Conservation (phyloP, 1,284 basidiomycete species). For the Fomes fomentarius region DNA sequence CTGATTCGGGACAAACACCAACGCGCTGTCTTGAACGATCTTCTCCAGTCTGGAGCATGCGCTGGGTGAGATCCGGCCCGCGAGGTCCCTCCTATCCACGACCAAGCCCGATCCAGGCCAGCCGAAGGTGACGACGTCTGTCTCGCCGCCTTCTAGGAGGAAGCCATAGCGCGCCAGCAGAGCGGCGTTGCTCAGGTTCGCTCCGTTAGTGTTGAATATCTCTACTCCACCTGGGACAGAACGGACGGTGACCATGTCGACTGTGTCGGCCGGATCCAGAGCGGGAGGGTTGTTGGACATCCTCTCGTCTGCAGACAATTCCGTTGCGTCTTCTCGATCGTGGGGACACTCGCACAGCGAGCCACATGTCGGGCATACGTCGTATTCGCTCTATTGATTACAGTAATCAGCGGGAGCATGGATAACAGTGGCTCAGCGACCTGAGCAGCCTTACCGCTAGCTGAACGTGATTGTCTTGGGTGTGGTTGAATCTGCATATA, state of each 20-base stretch:
- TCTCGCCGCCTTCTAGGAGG: conserved; percentile 62
- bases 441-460: conserved; percentile 62
- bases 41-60: no score
- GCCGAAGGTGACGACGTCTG: conserved; percentile 53
- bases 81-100: not conserved
- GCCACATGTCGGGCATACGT: conserved; percentile 80
- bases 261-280: conserved; percentile 37
- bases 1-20: not conserved
- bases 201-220: conserved; percentile 89
- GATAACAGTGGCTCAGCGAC: conserved; percentile 19
- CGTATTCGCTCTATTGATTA: conserved; percentile 70
- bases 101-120: conserved; percentile 39
- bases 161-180: conserved; percentile 81
- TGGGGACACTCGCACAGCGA: conserved; percentile 75
- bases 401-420: conserved; percentile 31
- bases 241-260: conserved; percentile 69
- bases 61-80: not conserved
- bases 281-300: no score
- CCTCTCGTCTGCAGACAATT: no score
- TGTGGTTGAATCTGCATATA: conserved; percentile 79
- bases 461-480: conserved; percentile 73
- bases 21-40: not conserved
- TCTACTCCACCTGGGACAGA: conserved; percentile 58
- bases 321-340: conserved; percentile 59
- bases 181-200: conserved; percentile 67